phyloP scores from a whole-genome alignment of 2,329 filamentous ascomycete species.

The Penicillium fuscoglaucum region DNA sequence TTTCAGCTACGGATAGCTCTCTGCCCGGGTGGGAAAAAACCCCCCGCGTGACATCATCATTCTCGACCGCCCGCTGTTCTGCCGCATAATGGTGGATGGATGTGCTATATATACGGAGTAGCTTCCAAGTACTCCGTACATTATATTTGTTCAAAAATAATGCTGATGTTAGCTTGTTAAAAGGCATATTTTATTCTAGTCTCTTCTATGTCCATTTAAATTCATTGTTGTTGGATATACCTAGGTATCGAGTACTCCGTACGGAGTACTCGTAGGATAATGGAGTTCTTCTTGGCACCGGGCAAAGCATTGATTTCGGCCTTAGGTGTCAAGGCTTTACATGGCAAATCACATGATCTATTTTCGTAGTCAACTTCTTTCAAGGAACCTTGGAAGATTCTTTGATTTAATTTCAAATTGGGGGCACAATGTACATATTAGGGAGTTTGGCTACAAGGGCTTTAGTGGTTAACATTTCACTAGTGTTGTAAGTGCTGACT shows the following conservation, averaged over 20 bases:
- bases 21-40: not conserved
- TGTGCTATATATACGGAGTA: not conserved
- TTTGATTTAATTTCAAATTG: no score
- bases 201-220: not conserved
- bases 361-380: not conserved
- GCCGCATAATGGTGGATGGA: not conserved
- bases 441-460: not conserved
- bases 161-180: no score
- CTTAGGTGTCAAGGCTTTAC: not conserved
- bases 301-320: not conserved
- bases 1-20: not conserved
- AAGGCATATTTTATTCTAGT: not conserved
- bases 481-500: not conserved
- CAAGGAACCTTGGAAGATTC: not conserved
- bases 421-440: no score
- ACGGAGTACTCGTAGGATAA: not conserved
- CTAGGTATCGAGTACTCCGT: no score
- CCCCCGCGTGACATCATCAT: conserved; percentile 7
- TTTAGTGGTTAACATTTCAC: no score
- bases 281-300: not conserved
- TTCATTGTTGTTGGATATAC: not conserved
- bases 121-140: not conserved
- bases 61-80: conserved; percentile 2
- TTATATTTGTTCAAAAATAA: not conserved
- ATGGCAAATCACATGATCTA: not conserved